Evolutionary conservation across 2,329 filamentous ascomycete genomes (phyloP), one percentile per base, ranked within the genome.

Genomic region (Celoporthe dispersa): DNA sequence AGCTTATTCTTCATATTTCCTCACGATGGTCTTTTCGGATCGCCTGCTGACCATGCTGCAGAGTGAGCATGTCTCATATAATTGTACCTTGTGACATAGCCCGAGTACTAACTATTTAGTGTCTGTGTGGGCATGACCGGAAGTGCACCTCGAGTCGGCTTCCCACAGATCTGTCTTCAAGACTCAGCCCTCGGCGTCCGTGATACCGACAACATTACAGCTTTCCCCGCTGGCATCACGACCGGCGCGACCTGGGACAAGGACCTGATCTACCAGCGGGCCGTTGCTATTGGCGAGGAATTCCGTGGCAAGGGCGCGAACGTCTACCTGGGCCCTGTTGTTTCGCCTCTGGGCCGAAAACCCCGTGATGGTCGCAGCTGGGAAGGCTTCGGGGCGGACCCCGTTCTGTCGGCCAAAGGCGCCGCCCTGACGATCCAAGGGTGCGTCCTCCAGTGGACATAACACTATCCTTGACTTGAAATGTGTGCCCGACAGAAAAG

Each of bases 181-280:
- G 92, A 94, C 77, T 89, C 88, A 0, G 90, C 91, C 1, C 82
- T 91, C 44, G 92, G 93, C 1, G 84, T 96, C 19, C 87, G 91
- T 37, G 87, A 88, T n/a, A 88, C 91, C 0, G 91, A 94, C 73
- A 89, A 92, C 71, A 88, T 90, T 66, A 94, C 92, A 0, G 91
- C 89, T 0, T 96, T 95, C 74, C 92, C 93, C 0, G 86, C 92
- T 11, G 92, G 92, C n/a, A 92, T 95, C 74, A 94, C 91, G 0
- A 87, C 87, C 1, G 92, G 91, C 25, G 91, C 91, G 2, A 94
- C 92, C 0, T 94, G 89, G 77, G 90, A 92, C 79, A 94, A 93
- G 80, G 82, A 86, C 22, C 81, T 94, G 64, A 90, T 94, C 79
- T 90, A 91, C 73, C 84, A 86, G 66, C 87, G 92, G 37, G 92